A percentile compares a stretch with the other conserved stretches of the same genome.
Evolutionary conservation across 2,329 filamentous ascomycete genomes (phyloP).

Genomic region (Acrocalymma vagum): DNA sequence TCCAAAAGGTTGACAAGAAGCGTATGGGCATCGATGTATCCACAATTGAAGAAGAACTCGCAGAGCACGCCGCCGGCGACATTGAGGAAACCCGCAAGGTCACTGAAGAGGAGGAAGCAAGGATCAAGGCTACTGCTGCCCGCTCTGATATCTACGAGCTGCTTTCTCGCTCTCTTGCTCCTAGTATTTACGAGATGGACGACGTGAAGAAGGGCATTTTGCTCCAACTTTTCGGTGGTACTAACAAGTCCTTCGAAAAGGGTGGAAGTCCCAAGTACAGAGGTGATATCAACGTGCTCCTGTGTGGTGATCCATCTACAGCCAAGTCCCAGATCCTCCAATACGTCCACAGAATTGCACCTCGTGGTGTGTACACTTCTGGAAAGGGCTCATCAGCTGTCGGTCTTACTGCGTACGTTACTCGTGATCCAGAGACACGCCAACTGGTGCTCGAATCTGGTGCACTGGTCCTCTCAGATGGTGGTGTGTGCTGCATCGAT

Average conservation of each 20-base stretch:
- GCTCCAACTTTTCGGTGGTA: slow-evolving; percentile 94
- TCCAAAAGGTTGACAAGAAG: slow-evolving; percentile 96
- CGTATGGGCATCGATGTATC: slow-evolving; percentile 90
- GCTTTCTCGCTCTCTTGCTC: slow-evolving; percentile 86
- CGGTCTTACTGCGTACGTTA: slow-evolving; percentile 80
- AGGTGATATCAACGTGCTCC: slow-evolving; percentile 95
- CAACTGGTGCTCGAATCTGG: slow-evolving; percentile 79
- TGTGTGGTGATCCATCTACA: slow-evolving; percentile 97
- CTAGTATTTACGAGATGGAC: slow-evolving; percentile 97
- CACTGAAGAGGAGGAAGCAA: slow-evolving; percentile 84
- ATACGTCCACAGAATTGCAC: slow-evolving; percentile 97
- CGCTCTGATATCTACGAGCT: slow-evolving; percentile 93
- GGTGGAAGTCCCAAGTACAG: slow-evolving; percentile 94
- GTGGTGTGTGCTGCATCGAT: slow-evolving; percentile 80
- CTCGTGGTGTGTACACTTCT: slow-evolving; percentile 81
- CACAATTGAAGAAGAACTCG: slow-evolving; percentile 84
- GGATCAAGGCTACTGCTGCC: slow-evolving; percentile 81
- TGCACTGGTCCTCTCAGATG: slow-evolving; percentile 76
- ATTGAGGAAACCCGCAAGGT: slow-evolving; percentile 87
- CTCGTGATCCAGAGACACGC: slow-evolving; percentile 75
- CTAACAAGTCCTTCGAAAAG: slow-evolving; percentile 97
- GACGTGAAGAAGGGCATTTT: slow-evolving; percentile 99
- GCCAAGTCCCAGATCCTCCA: slow-evolving; percentile 93
- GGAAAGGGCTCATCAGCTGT: slow-evolving; percentile 80
- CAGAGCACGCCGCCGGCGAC: slow-evolving; percentile 73